Percentiles rank a stretch among this genome's conserved stretches.
phyloP scores from a whole-genome alignment of 306 rosid genomes.

The Canavalia gladiata region DNA sequence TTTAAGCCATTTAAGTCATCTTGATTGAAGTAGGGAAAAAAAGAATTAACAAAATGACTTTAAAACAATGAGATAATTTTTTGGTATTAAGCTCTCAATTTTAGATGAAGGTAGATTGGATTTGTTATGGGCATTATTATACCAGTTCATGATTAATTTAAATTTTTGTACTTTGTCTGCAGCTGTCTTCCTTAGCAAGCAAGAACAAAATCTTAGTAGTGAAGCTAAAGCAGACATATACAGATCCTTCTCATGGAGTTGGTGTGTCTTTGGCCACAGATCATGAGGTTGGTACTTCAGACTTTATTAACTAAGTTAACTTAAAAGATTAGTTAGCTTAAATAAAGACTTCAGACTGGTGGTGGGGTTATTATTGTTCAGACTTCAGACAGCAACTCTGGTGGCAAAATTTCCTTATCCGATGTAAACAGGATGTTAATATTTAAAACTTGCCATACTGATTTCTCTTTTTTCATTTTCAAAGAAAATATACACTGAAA shows the following conservation, averaged over 20 bases:
- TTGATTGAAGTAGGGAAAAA: constrained; percentile 24
- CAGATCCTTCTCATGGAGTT: constrained; percentile 58
- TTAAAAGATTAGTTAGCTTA: not conserved
- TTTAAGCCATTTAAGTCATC: not conserved
- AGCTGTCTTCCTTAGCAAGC: constrained; percentile 75
- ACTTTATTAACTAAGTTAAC: constrained; percentile 36
- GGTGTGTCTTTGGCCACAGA: constrained; percentile 49
- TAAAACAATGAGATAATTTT: constrained; percentile 5
- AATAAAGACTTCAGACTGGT: too few relatives aligned
- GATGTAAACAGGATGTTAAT: too few relatives aligned
- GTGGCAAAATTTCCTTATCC: too few relatives aligned
- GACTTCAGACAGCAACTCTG: too few relatives aligned
- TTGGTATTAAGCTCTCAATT: constrained; percentile 20
- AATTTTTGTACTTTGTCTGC: constrained; percentile 54
- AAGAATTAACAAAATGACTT: not conserved
- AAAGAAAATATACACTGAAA: too few relatives aligned
- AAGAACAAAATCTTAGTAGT: constrained; percentile 73
- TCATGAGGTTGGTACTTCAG: constrained; percentile 62
- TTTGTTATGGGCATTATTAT: not conserved
- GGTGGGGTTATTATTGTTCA: too few relatives aligned
- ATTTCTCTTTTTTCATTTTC: too few relatives aligned
- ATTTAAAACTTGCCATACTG: too few relatives aligned
- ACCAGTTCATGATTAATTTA: constrained; percentile 39
- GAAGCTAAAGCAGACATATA: constrained; percentile 71
- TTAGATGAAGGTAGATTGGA: not conserved